Base-by-base conservation (phyloP, 2,329 filamentous ascomycete species). In the Pseudonectria foliicola region DNA sequence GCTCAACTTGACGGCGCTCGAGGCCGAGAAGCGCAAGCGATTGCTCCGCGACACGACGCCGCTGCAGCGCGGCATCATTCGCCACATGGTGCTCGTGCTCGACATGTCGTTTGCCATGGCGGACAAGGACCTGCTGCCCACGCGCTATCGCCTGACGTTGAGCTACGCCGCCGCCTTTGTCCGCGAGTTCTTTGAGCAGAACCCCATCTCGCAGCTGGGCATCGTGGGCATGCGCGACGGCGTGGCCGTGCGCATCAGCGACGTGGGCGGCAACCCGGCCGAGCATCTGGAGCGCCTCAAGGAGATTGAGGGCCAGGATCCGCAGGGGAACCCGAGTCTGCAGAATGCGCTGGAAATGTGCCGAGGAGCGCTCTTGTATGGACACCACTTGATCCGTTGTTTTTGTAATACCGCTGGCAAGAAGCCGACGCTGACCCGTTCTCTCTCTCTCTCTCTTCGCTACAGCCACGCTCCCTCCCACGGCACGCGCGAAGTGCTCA, bases 341-440 rank as follows among this genome's bases (percentile, higher is more conserved):
- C 92, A 98, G 61, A 98, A 98, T 60, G 89, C 89, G 4, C 71
- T 98, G 33, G 89, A 98, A 61, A 93, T 98, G 85, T 87, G 86
- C 41, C 77, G 92, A 35, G 92, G 88, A 34, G 82, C 84, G 25
- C 68, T 98, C n/a, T 95, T 85, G 80, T 84, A 67, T 44, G 73
- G 16, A 34, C n/a, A n/a, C n/a, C n/a, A 42, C 31, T 18, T 30
- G 10, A 21, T 4, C n/a, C n/a, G n/a, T n/a, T n/a, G n/a, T n/a
- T n/a, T n/a, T n/a, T n/a, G n/a, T n/a, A n/a, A n/a, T n/a, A n/a
- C n/a, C n/a, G n/a, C n/a, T n/a, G n/a, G n/a, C n/a, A n/a, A n/a
- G n/a, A n/a, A n/a, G n/a, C n/a, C 7, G 16, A 25, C 39, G 35
- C 46, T 46, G 39, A 46, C 33, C 12, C 7, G 25, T 35, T 26